These are phyloP conservation scores for Micromonas commoda DNA, from an alignment of 139 green algal genomes.

Conservation along the genomic window DNA sequence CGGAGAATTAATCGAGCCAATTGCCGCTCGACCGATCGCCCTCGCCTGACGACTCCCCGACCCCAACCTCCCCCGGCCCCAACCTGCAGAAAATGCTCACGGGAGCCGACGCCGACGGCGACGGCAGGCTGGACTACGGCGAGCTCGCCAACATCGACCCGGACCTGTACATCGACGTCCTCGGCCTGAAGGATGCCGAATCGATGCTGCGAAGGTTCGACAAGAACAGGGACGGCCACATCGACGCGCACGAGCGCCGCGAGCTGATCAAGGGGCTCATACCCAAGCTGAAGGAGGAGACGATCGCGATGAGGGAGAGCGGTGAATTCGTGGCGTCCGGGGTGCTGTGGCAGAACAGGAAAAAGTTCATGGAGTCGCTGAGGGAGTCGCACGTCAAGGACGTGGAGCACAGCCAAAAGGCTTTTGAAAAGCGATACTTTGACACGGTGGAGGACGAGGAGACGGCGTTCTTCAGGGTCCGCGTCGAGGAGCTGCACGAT, in stretches of 20 bases:
- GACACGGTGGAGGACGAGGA: background rate
- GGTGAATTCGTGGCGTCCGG: background rate
- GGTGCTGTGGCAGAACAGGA: background rate
- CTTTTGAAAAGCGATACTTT: background rate
- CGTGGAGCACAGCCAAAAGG: background rate
- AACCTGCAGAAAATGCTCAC: background rate
- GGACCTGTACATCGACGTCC: background rate
- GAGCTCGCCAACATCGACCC: background rate
- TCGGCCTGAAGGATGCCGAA: background rate
- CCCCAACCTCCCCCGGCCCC: too few species aligned
- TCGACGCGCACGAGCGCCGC: background rate
- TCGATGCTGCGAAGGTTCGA: background rate
- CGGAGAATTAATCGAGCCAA: background rate
- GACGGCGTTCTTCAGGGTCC: background rate
- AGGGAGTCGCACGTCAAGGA: background rate
- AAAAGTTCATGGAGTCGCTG: background rate
- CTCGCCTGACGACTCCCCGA: too few species aligned
- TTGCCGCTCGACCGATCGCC: too few species aligned
- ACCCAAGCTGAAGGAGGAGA: background rate
- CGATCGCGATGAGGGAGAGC: background rate
- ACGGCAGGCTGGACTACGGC: background rate
- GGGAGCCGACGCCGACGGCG: background rate
- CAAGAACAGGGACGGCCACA: background rate
- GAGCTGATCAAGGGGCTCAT: background rate
- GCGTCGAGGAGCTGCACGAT: background rate